Conservation (phyloP, 352 stramenopile species). For the Globisporangium cylindrosporum region DNA sequence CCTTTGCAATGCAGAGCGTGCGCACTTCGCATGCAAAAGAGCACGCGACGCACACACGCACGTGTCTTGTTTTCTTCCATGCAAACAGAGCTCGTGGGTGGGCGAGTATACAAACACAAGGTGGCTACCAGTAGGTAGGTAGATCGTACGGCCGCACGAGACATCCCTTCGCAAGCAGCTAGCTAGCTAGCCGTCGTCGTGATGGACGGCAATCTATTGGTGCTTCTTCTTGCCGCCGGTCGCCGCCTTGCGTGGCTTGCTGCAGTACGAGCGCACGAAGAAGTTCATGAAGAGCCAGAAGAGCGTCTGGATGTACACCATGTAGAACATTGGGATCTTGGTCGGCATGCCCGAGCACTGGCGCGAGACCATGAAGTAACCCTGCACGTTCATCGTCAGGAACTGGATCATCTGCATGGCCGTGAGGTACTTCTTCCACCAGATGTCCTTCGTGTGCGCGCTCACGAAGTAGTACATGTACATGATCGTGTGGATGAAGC, state of each 20-base stretch:
- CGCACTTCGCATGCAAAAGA: neutral
- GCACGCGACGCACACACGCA: neutral
- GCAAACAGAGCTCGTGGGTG: neutral
- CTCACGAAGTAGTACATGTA: slow-evolving; percentile 99
- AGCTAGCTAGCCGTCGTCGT: slow-evolving; percentile 11
- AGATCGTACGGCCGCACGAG: neutral
- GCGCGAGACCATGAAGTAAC: slow-evolving; percentile 77
- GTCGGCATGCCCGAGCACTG: slow-evolving; percentile 80
- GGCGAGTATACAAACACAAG: neutral
- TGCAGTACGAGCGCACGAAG: slow-evolving; percentile 93
- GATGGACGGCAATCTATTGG: slow-evolving; percentile 27
- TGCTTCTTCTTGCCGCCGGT: slow-evolving; percentile 50
- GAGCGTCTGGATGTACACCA: slow-evolving; percentile 95
- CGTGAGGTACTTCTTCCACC: slow-evolving; percentile 97
- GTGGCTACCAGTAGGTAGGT: neutral
- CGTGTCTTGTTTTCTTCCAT: slow-evolving; percentile 2
- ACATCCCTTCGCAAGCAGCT: neutral
- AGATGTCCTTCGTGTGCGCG: slow-evolving; percentile 96
- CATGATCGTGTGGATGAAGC: slow-evolving; percentile 98
- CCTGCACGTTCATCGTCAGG: slow-evolving; percentile 78
- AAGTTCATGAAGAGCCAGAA: slow-evolving; percentile 97
- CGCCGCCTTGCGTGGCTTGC: slow-evolving; percentile 40
- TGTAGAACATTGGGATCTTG: slow-evolving; percentile 88
- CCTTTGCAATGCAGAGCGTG: neutral
- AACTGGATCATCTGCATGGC: slow-evolving; percentile 96